Evolutionary conservation across 371 early-diverging fungal species (phyloP), one percentile per base, ranked within the genome.

Genomic region (Mucor plumbeus): DNA sequence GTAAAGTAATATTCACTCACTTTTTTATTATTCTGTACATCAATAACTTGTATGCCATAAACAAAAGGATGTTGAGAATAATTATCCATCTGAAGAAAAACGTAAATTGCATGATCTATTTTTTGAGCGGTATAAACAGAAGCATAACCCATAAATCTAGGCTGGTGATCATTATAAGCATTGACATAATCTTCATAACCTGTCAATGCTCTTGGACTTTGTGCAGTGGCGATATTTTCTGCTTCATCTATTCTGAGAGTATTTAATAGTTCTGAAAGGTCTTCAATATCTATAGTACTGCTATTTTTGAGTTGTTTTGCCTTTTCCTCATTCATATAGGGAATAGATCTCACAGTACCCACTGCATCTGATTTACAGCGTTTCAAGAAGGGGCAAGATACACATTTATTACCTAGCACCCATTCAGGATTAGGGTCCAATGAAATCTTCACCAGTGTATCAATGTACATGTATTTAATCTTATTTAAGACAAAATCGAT

Each of bases 341-440:
- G 48, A 43, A 81, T 62, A 38, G 75, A 44, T 59, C 78, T 69
- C n/a, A 70, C 59, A 57, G 81, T 69, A 48, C 78, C 71, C 15
- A 15, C 4, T 31, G 82, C 76, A 35, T 86, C 84, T 3, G 43
- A 26, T 47, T 77, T 74, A 58, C 87, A 86, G 1, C 54, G 60
- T 7, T 72, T 59, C 2, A 73, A 66, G 54, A 73, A 84, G n/a
- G 72, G 67, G 41, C 87, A 86, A 11, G 72, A 71, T 4, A n/a
- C 63, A 50, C 87, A 84, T 33, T 81, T 78, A 43, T 64, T 68
- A 17, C 78, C 79, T 48, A 77, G 73, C 9, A 78, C 64, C 86
- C 86, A 86, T 1, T 67, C 59, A 1, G 77, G 72, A 1, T 82
- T 47, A 11, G 53, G 67, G 14, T 70, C 69, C 13, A 43, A 48